Percentiles rank a stretch among this genome's conserved stretches.
Conservation (phyloP, 805 yeast genomes). For the Nematodospora valgi region DNA sequence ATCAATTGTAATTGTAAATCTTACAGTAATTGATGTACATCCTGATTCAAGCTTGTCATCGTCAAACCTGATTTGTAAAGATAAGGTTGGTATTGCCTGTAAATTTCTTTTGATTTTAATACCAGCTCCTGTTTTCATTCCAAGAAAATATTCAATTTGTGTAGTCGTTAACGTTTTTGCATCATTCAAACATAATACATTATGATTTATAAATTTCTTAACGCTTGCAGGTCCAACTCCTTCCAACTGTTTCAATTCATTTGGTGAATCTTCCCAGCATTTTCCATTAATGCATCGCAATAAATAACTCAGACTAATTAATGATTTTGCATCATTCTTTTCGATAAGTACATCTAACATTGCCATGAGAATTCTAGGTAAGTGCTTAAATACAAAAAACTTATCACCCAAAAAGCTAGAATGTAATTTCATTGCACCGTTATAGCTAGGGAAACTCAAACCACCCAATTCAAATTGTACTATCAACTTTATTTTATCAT, state of each 20-base stretch:
- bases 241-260: slow-evolving; percentile 45
- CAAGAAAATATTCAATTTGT: slow-evolving; percentile 40
- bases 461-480: slow-evolving; percentile 53
- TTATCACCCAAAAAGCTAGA: slow-evolving; percentile 44
- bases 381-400: slow-evolving; percentile 36
- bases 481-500: slow-evolving; percentile 40
- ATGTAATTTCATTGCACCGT: slow-evolving; percentile 36
- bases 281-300: slow-evolving; percentile 39
- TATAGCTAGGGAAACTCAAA: slow-evolving; percentile 41
- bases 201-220: slow-evolving; percentile 32
- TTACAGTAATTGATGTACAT: slow-evolving; percentile 1
- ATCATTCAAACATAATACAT: slow-evolving; percentile 30
- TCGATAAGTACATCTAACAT: slow-evolving; percentile 41
- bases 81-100: slow-evolving; percentile 33
- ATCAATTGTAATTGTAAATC: slow-evolving; percentile 2
- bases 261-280: slow-evolving; percentile 50
- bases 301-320: slow-evolving; percentile 35
- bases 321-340: slow-evolving; percentile 40
- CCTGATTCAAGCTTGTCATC: slow-evolving; percentile 1
- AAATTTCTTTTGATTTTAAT: slow-evolving; percentile 32
- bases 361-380: slow-evolving; percentile 41
- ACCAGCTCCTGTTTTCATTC: slow-evolving; percentile 40
- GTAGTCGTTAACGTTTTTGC: slow-evolving; percentile 22
- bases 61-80: neutral
- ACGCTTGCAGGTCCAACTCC: slow-evolving; percentile 43